Evolutionary conservation across 345 rosid species (phyloP).

Genomic region (Hibiscus tridactylites): DNA sequence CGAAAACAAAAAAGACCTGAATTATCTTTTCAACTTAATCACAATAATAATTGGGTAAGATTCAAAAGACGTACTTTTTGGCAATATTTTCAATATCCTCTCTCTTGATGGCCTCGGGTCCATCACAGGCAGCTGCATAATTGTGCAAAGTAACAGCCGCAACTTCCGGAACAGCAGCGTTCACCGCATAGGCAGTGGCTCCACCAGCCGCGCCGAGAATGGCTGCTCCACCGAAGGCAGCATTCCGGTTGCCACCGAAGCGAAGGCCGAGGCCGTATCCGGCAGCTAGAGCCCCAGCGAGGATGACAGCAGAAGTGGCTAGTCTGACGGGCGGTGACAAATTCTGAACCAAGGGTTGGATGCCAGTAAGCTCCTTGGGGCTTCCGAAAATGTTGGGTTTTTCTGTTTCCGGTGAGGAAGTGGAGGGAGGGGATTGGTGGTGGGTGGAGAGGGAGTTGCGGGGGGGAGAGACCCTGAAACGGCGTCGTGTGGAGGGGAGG

Average conservation of each 20-base stretch:
- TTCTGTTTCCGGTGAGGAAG: background rate
- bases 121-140: conserved; percentile 55
- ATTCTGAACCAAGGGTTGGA: conserved; percentile 60
- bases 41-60: background rate
- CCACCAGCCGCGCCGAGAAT: conserved; percentile 73
- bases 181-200: conserved; percentile 56
- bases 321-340: conserved; percentile 65
- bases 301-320: conserved; percentile 55
- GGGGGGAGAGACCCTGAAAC: conserved; percentile 29
- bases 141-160: conserved; percentile 80
- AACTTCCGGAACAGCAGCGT: conserved; percentile 73
- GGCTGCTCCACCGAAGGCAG: conserved; percentile 71
- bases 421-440: conserved; percentile 4
- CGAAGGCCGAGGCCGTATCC: conserved; percentile 70
- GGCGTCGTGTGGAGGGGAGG: conserved; percentile 20
- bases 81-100: conserved; percentile 73
- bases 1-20: background rate
- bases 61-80: conserved; percentile 31
- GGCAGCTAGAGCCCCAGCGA: conserved; percentile 68
- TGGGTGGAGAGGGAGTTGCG: conserved; percentile 29
- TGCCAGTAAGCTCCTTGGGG: conserved; percentile 66
- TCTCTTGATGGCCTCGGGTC: conserved; percentile 54
- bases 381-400: conserved; percentile 40
- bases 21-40: background rate
- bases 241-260: conserved; percentile 45